Base-by-base conservation (phyloP, 164 flowering plant species). In the Magnolia officinalis region DNA sequence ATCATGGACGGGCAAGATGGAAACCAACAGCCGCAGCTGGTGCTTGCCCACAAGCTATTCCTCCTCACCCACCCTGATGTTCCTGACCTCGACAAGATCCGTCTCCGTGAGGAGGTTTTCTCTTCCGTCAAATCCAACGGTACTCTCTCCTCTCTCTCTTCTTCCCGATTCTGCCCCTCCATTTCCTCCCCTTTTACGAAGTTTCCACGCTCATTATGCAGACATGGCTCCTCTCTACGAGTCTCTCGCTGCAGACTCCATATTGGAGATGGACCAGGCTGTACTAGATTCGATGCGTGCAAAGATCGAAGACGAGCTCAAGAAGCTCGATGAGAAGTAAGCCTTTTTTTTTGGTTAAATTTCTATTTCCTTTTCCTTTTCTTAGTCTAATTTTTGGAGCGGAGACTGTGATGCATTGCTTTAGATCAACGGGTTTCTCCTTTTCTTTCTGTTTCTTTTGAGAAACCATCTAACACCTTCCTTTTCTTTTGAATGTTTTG, bases 301-400 rank as follows among this genome's bases (percentile, higher is more conserved):
- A 21, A 90, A 87, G 81, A 91, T 80, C 70, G 89, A 89, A 3
- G 97, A 90, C 16, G 93, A 91, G 84, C 80, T 93, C 23, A 89
- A 87, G 83, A 95, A 92, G 81, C 83, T 93, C 4, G 95, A 95
- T 21, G 98, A 95, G 74, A 95, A 90, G 98, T 95, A 76, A 89
- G 95, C 81, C 68, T 73, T 19, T n/a, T n/a, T n/a, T n/a, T n/a
- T n/a, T n/a, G n/a, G n/a, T n/a, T n/a, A n/a, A 26, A 26, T 26
- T 26, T 26, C 29, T 11, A 8, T 21, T 65, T 23, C 14, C 8
- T 65, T 65, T 65, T 11, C 4, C 24, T 18, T n/a, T 37, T 37
- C 45, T 37, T 37, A 37, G 6, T 37, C 45, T 4, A 37, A 8
- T 63, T 18, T 63, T 63, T 8, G 13, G 13, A 24, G 24, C 11